Evolutionary conservation across 768 basidiomycete genomes (phyloP).

Genomic region (Chlorophyllum brunneum): DNA sequence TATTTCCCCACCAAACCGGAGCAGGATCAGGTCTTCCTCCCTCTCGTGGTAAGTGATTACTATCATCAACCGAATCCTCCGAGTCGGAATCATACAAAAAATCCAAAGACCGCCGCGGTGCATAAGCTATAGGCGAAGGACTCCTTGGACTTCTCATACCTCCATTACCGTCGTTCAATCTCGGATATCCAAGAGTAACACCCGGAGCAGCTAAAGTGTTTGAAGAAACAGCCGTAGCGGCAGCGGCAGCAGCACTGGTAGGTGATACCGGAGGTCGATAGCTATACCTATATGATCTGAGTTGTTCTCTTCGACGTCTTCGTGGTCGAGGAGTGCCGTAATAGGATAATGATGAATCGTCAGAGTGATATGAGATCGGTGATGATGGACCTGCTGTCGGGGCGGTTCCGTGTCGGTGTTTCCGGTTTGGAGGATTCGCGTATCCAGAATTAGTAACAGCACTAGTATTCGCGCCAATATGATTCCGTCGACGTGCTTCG

Average conservation of each 20-base stretch:
- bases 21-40: too few relatives aligned
- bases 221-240: neutral
- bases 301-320: slow-evolving; percentile 20
- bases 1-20: neutral
- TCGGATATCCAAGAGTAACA: too few relatives aligned
- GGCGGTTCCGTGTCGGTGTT: neutral
- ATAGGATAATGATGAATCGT: slow-evolving; percentile 6
- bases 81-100: slow-evolving; percentile 5
- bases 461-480: too few relatives aligned
- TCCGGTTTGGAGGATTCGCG: neutral
- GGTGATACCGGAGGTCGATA: slow-evolving; percentile 18
- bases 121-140: slow-evolving; percentile 7
- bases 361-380: slow-evolving; percentile 9
- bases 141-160: neutral
- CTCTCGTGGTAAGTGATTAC: too few relatives aligned
- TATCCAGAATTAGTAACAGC: neutral
- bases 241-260: neutral
- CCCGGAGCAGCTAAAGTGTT: neutral
- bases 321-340: slow-evolving; percentile 8
- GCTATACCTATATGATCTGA: slow-evolving; percentile 23
- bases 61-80: neutral
- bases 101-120: slow-evolving; percentile 2
- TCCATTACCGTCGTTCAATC: neutral
- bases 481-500: neutral
- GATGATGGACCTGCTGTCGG: neutral